Conservation (phyloP, 345 rosid species). For the Heritiera fomes region DNA sequence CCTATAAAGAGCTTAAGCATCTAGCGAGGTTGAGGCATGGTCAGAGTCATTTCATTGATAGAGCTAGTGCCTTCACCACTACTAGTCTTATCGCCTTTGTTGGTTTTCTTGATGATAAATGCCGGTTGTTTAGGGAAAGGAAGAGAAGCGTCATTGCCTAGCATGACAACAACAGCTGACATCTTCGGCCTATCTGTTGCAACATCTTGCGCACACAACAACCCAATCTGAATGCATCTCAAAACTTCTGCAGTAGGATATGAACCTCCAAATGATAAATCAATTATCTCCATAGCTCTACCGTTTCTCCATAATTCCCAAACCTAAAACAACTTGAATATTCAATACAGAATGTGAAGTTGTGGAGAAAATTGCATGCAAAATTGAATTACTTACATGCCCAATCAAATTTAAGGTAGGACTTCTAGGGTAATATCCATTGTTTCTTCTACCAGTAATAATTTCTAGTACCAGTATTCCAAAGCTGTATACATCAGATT, state of each 20-base stretch:
- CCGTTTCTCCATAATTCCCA: constrained; percentile 56
- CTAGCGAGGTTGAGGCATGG: constrained; percentile 25
- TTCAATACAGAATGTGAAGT: background rate
- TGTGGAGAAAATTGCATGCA: constrained; percentile 11
- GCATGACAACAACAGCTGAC: constrained; percentile 48
- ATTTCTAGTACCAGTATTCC: constrained; percentile 67
- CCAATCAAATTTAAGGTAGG: constrained; percentile 42
- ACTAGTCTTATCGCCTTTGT: constrained; percentile 10
- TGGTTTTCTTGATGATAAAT: constrained; percentile 30
- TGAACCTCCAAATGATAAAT: constrained; percentile 27
- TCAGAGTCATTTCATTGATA: background rate
- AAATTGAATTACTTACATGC: constrained; percentile 40
- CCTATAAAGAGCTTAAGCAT: constrained; percentile 25
- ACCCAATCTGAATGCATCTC: constrained; percentile 59
- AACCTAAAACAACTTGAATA: constrained; percentile 29
- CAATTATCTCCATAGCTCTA: constrained; percentile 36
- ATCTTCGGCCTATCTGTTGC: constrained; percentile 50
- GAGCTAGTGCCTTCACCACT: constrained; percentile 24
- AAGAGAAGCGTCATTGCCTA: constrained; percentile 37
- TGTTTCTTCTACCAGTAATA: constrained; percentile 48
- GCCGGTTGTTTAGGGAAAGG: constrained; percentile 51
- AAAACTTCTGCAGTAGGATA: constrained; percentile 29
- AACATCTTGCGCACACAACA: constrained; percentile 59
- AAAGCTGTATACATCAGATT: constrained; percentile 71
- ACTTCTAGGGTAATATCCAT: constrained; percentile 22